A percentile compares a stretch with the other conserved stretches of the same genome.
Conservation (phyloP, 1,139 yeast genomes). For the Saccharomycopsis hybrid region DNA sequence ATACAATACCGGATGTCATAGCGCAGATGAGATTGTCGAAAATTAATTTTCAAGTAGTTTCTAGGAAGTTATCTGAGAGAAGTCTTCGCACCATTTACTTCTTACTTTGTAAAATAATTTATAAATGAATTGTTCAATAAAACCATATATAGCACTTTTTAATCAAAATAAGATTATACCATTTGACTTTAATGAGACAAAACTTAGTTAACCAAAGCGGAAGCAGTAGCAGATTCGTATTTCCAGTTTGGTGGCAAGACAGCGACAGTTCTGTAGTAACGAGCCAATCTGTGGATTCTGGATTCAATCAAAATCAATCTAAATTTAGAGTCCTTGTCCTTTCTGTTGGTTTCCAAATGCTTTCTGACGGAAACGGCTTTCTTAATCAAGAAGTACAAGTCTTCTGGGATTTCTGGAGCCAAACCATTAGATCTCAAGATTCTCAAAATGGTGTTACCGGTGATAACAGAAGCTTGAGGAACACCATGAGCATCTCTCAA, state of each 20-base stretch:
- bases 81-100: too few relatives aligned
- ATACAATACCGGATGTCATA: too few relatives aligned
- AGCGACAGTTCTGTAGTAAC: slow-evolving; percentile 99
- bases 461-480: slow-evolving; percentile 93
- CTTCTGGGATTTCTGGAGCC: slow-evolving; percentile 99
- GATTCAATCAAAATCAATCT: slow-evolving; percentile 99
- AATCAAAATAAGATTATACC: too few relatives aligned
- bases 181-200: too few relatives aligned
- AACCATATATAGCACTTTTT: too few relatives aligned
- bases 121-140: too few relatives aligned
- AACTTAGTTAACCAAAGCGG: slow-evolving; percentile 94
- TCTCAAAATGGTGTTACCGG: slow-evolving; percentile 99
- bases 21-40: too few relatives aligned
- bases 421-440: slow-evolving; percentile 98
- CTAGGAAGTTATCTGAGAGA: too few relatives aligned
- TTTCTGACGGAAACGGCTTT: slow-evolving; percentile 99
- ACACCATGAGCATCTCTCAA: slow-evolving; percentile 99
- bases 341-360: slow-evolving; percentile 99
- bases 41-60: too few relatives aligned
- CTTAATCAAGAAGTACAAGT: slow-evolving; percentile 97
- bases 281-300: slow-evolving; percentile 99
- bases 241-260: slow-evolving; percentile 99
- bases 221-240: slow-evolving; percentile 99
- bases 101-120: too few relatives aligned
- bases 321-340: slow-evolving; percentile 99